Conservation (phyloP, 495 filamentous ascomycete species). For the Rostrohypoxylon terebratum region DNA sequence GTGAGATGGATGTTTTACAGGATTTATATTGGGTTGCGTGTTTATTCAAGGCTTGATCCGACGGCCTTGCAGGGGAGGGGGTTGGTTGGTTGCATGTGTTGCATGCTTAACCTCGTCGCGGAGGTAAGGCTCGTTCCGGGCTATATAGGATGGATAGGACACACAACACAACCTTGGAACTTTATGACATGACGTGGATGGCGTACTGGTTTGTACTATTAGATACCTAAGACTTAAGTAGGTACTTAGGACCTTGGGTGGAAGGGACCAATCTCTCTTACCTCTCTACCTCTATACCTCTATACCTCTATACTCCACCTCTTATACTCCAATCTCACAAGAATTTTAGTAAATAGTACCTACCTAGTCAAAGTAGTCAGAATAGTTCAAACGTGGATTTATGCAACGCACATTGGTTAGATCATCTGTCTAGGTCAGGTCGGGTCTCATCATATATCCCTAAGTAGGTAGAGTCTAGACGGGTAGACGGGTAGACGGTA, state of each 20-base stretch:
- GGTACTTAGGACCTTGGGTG: constrained; percentile 20
- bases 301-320: not conserved
- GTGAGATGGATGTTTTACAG: not conserved
- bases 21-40: constrained; percentile 54
- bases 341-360: constrained; percentile 17
- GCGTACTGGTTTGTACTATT: constrained; percentile 27
- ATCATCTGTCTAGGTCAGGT: not conserved
- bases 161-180: no score
- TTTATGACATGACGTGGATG: constrained; percentile 10
- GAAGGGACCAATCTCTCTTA: constrained; percentile 32
- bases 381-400: no score
- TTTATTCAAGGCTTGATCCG: constrained; percentile 38
- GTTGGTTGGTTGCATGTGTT: not conserved
- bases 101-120: not conserved
- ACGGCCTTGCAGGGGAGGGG: constrained; percentile 25
- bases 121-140: constrained; percentile 11
- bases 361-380: not conserved
- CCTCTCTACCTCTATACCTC: constrained; percentile 2
- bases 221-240: no score
- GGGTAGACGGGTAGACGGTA: no score
- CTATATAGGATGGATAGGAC: constrained; percentile 20
- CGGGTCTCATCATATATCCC: not conserved
- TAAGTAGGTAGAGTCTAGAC: not conserved
- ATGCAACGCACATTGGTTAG: not conserved
- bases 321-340: constrained; percentile 18